phyloP scores from a whole-genome alignment of 495 filamentous ascomycete genomes.

The Daldinia bambusicola region DNA sequence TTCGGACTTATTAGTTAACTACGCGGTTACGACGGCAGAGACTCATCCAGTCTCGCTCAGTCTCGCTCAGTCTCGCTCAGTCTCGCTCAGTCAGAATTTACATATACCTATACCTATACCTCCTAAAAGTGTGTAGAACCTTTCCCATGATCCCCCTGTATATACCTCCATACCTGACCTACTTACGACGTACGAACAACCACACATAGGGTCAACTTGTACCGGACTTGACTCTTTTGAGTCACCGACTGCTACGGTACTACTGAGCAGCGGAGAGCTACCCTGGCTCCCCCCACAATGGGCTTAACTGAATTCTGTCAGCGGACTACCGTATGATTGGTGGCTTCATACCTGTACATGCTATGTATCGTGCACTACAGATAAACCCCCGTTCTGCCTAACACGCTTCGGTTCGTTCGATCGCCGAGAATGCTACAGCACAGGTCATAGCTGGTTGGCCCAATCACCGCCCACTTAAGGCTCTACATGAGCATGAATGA shows the following conservation, averaged over 20 bases:
- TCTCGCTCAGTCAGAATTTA: conserved; percentile 19
- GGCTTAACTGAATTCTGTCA: conserved; percentile 33
- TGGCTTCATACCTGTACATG: conserved; percentile 9
- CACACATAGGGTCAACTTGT: conserved; percentile 20
- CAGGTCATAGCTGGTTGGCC: conserved; percentile 21
- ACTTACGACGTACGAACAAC: neutral
- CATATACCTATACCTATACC: no score
- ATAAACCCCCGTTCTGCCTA: conserved; percentile 20
- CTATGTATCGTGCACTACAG: conserved; percentile 4
- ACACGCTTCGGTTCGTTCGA: conserved; percentile 39
- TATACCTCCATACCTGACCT: neutral
- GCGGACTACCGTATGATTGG: conserved; percentile 29
- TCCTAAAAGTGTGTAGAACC: neutral
- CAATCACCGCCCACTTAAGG: conserved; percentile 36
- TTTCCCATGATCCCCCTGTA: conserved; percentile 5
- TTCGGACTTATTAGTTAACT: neutral
- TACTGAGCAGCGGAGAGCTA: conserved; percentile 15
- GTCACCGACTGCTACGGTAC: conserved; percentile 42
- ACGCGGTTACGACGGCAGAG: neutral
- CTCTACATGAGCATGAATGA: conserved; percentile 27
- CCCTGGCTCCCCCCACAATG: conserved; percentile 36
- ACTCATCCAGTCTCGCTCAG: neutral
- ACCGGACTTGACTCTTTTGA: conserved; percentile 23
- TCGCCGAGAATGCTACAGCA: conserved; percentile 37
- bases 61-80: neutral